phyloP scores from a whole-genome alignment of 441 rosid species.

The Syzygium syzygioides region DNA sequence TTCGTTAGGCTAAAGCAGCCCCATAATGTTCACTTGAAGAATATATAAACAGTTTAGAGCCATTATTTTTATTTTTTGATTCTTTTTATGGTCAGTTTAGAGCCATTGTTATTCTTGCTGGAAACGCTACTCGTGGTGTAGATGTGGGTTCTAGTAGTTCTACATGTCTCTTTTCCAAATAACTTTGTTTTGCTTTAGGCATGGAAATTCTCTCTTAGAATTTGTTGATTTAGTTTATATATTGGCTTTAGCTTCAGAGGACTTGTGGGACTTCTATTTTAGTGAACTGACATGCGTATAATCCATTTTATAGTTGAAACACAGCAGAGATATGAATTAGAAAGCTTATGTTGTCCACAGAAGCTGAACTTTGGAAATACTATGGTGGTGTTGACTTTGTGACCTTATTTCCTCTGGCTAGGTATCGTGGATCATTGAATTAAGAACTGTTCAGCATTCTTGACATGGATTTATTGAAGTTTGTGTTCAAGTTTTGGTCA shows the following conservation, averaged over 20 bases:
- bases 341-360: neutral
- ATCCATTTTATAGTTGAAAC: neutral
- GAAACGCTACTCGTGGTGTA: too few species aligned
- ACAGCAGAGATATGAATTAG: neutral
- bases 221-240: neutral
- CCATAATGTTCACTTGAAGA: too few species aligned
- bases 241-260: neutral
- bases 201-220: neutral
- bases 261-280: neutral
- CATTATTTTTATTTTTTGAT: too few species aligned
- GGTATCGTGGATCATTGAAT: slow-evolving; percentile 96
- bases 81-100: too few species aligned
- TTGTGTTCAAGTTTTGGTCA: too few species aligned
- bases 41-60: too few species aligned
- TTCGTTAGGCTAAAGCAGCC: too few species aligned
- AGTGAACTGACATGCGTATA: neutral
- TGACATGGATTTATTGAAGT: too few species aligned
- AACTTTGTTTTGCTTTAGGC: neutral
- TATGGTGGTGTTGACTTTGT: neutral
- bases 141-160: slow-evolving; percentile 34
- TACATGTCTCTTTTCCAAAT: neutral
- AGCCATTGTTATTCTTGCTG: too few species aligned
- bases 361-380: neutral
- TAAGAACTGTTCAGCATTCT: slow-evolving; percentile 18
- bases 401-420: slow-evolving; percentile 21